phyloP scores from a whole-genome alignment of 768 basidiomycete genomes.

The Boletellus emodensis region DNA sequence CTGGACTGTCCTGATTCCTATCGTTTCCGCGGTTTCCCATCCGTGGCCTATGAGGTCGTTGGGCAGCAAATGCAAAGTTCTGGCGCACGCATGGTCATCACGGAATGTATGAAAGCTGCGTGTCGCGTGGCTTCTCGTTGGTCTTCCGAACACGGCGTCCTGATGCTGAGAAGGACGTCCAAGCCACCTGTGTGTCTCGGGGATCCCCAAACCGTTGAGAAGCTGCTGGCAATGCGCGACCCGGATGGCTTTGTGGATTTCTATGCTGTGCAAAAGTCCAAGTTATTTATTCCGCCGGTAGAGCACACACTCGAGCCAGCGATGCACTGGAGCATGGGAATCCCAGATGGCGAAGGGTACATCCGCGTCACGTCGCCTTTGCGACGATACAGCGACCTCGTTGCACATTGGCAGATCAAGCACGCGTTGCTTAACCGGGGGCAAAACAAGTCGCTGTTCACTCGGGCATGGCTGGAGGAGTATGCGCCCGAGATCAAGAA shows the following conservation, averaged over 20 bases:
- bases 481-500: conserved; percentile 37
- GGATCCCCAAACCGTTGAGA: conserved; percentile 35
- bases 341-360: conserved; percentile 78
- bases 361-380: conserved; percentile 81
- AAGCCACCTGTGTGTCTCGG: conserved; percentile 29
- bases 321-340: conserved; percentile 65
- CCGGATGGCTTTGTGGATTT: conserved; percentile 42
- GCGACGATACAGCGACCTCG: conserved; percentile 76
- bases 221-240: conserved; percentile 48
- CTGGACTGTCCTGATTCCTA: conserved; percentile 27
- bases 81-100: conserved; percentile 56
- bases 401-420: conserved; percentile 94
- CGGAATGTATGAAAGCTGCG: conserved; percentile 81
- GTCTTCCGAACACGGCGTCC: conserved; percentile 53
- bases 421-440: conserved; percentile 49
- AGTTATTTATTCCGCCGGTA: conserved; percentile 34
- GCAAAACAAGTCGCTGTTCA: conserved; percentile 41
- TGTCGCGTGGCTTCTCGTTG: conserved; percentile 73
- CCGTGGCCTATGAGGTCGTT: conserved; percentile 43
- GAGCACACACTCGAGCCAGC: conserved; percentile 50
- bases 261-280: conserved; percentile 30
- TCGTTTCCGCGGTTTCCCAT: conserved; percentile 48
- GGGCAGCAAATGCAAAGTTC: conserved; percentile 19
- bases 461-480: conserved; percentile 40
- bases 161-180: conserved; percentile 57